Conservation (phyloP, 257 asterid genomes). For the Asclepias syriaca region DNA sequence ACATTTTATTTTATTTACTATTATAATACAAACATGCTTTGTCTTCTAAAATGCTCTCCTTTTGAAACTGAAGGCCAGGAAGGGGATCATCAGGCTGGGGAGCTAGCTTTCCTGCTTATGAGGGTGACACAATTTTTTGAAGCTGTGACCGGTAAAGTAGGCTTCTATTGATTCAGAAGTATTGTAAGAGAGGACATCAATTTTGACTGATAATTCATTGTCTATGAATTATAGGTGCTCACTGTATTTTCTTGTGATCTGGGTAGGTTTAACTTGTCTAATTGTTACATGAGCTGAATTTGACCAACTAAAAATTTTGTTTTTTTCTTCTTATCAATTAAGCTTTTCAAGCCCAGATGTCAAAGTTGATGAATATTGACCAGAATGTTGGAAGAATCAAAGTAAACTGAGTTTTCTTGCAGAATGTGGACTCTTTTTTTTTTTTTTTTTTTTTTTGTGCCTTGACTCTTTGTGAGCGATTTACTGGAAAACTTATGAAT, state of each 20-base stretch:
- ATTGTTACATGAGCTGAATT: neutral
- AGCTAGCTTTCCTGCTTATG: neutral
- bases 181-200: neutral
- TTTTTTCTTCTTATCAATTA: neutral
- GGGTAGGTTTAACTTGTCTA: neutral
- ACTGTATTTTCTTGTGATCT: neutral
- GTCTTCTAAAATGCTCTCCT: neutral
- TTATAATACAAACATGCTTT: neutral
- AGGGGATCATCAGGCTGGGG: neutral
- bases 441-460: too few relatives aligned
- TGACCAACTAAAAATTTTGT: neutral
- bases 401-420: neutral
- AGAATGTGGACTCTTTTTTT: neutral
- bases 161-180: neutral
- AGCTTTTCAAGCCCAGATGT: neutral
- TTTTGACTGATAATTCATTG: neutral
- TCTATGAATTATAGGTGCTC: neutral
- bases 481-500: too few relatives aligned
- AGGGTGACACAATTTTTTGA: neutral
- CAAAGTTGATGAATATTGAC: neutral
- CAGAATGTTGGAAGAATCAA: neutral
- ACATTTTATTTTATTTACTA: neutral
- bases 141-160: neutral
- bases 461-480: too few relatives aligned
- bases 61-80: neutral